phyloP scores from a whole-genome alignment of 345 rosid genomes.

The Mallotus nudiflorus region DNA sequence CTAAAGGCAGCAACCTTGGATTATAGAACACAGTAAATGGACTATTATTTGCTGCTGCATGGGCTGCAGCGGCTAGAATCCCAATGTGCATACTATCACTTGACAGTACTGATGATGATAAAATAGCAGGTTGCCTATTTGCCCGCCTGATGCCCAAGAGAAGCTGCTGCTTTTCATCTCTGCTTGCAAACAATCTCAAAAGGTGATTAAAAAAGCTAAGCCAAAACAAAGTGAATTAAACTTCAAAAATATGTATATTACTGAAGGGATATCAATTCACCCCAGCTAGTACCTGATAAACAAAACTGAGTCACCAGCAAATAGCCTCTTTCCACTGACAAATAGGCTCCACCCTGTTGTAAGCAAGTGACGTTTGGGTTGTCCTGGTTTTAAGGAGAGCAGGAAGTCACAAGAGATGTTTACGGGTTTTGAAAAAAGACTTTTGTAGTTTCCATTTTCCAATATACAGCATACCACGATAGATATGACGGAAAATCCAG shows the following conservation, averaged over 20 bases:
- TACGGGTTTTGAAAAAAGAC: no score
- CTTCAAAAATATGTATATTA: neutral
- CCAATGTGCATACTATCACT: slow-evolving; percentile 99
- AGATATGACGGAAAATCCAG: slow-evolving; percentile 95
- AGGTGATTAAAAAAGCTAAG: slow-evolving; percentile 1
- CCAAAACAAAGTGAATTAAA: slow-evolving; percentile 3
- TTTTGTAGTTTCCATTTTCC: neutral
- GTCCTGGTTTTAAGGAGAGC: slow-evolving; percentile 49
- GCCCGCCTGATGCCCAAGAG: slow-evolving; percentile 82
- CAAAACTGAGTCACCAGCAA: slow-evolving; percentile 82
- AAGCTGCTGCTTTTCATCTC: slow-evolving; percentile 90
- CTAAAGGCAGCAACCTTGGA: slow-evolving; percentile 57
- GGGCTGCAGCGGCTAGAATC: slow-evolving; percentile 95
- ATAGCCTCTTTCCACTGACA: slow-evolving; percentile 79
- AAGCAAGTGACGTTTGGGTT: slow-evolving; percentile 88
- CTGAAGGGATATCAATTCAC: slow-evolving; percentile 13
- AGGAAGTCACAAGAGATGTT: slow-evolving; percentile 13
- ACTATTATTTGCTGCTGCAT: slow-evolving; percentile 93
- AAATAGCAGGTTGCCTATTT: slow-evolving; percentile 75
- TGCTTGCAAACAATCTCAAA: slow-evolving; percentile 29
- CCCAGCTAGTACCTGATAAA: slow-evolving; percentile 66
- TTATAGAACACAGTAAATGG: slow-evolving; percentile 88
- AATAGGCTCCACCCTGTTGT: slow-evolving; percentile 95
- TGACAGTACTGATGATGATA: slow-evolving; percentile 87
- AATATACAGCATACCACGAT: slow-evolving; percentile 56